Conservation (phyloP, 345 rosid species). For the Balakata baccata region DNA sequence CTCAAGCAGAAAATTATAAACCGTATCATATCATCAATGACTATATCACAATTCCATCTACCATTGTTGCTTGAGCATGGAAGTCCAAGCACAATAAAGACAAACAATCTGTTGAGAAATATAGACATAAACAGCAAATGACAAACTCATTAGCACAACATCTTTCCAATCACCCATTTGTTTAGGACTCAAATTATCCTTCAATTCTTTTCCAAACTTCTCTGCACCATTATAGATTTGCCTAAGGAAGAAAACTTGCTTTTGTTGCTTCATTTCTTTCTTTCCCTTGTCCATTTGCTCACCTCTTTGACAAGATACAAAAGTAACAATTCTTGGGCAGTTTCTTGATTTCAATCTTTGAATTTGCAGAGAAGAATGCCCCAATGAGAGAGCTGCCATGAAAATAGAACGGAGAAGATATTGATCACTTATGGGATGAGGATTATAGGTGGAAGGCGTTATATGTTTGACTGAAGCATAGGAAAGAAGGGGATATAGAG, state of each 20-base stretch:
- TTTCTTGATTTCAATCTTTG: slow-evolving; percentile 21
- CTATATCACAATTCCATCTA: neutral
- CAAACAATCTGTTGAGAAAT: slow-evolving; percentile 73
- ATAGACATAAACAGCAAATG: slow-evolving; percentile 81
- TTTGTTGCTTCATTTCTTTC: slow-evolving; percentile 30
- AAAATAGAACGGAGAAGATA: neutral
- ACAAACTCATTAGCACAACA: slow-evolving; percentile 64
- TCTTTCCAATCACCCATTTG: slow-evolving; percentile 83
- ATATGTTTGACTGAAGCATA: neutral
- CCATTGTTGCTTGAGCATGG: slow-evolving; percentile 60
- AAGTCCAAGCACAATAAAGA: slow-evolving; percentile 69
- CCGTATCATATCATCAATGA: neutral
- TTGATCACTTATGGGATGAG: neutral
- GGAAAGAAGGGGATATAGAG: neutral
- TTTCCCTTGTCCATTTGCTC: slow-evolving; percentile 25
- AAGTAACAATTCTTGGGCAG: slow-evolving; percentile 5
- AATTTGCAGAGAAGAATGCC: slow-evolving; percentile 17
- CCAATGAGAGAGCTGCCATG: slow-evolving; percentile 44
- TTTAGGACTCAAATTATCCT: slow-evolving; percentile 46
- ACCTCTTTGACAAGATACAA: slow-evolving; percentile 26
- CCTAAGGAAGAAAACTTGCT: slow-evolving; percentile 5
- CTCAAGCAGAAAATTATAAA: neutral
- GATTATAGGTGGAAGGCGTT: neutral
- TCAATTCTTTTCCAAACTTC: slow-evolving; percentile 40
- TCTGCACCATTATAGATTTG: slow-evolving; percentile 19